Evolutionary conservation across 225 moss, liverwort and hornwort genomes (phyloP).

Genomic region (Anthoceros angustus): DNA sequence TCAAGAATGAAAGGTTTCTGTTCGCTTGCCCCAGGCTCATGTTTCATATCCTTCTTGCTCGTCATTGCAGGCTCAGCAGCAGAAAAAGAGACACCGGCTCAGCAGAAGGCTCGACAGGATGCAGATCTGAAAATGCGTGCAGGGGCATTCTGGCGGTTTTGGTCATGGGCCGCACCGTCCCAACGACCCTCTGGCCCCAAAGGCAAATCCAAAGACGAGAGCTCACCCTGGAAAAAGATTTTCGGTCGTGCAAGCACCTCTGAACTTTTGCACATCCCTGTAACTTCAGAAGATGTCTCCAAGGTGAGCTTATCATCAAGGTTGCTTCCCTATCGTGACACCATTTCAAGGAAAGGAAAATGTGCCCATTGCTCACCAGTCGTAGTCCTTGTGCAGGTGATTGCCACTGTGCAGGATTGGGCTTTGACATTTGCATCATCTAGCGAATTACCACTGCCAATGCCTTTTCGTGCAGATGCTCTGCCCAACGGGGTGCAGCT

Average conservation of each 20-base stretch:
- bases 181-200: slow-evolving; percentile 19
- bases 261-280: slow-evolving; percentile 50
- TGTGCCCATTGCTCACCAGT: neutral
- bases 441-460: slow-evolving; percentile 82
- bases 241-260: slow-evolving; percentile 81
- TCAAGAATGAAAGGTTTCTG: neutral
- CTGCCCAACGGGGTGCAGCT: slow-evolving; percentile 66
- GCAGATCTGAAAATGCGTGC: slow-evolving; percentile 66
- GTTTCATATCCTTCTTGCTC: neutral
- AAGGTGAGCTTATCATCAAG: neutral
- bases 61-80: slow-evolving; percentile 14
- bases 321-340: neutral
- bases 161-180: slow-evolving; percentile 68
- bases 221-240: slow-evolving; percentile 73
- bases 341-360: neutral
- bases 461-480: slow-evolving; percentile 70
- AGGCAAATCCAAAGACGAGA: slow-evolving; percentile 10
- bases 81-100: slow-evolving; percentile 55
- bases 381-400: slow-evolving; percentile 23
- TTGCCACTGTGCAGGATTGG: slow-evolving; percentile 59
- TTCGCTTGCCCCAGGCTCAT: neutral
- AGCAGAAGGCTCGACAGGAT: slow-evolving; percentile 56
- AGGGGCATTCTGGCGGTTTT: slow-evolving; percentile 79
- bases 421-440: slow-evolving; percentile 86
- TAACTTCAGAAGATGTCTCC: slow-evolving; percentile 24